Percentiles rank a stretch among this genome's conserved stretches.
phyloP scores from a whole-genome alignment of 192 early-diverging fungal genomes.

The Coemansia aciculifera region DNA sequence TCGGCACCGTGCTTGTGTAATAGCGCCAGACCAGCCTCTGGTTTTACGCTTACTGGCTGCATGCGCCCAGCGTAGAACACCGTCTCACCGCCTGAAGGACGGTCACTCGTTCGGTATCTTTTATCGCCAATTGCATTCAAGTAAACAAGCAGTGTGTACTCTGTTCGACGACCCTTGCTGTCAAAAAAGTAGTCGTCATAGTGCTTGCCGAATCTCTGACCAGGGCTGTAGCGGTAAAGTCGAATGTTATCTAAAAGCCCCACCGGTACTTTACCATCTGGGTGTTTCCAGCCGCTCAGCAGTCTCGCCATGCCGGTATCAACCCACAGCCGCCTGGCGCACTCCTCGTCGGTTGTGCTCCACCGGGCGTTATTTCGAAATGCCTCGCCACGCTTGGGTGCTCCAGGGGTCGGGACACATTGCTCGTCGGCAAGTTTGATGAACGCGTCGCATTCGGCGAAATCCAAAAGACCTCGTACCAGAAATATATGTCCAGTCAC shows the following conservation, averaged over 20 bases:
- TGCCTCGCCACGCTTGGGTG: conserved; percentile 60
- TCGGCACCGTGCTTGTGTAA: conserved; percentile 64
- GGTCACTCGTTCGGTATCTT: conserved; percentile 19
- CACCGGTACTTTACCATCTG: conserved; percentile 44
- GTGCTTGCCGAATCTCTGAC: conserved; percentile 61
- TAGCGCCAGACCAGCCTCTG: conserved; percentile 58
- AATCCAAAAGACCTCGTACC: conserved; percentile 22
- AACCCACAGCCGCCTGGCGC: conserved; percentile 57
- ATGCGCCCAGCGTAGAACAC: conserved; percentile 58
- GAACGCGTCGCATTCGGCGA: conserved; percentile 42
- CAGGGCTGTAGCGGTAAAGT: conserved; percentile 63
- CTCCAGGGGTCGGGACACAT: conserved; percentile 29
- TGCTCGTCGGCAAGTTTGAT: conserved; percentile 42
- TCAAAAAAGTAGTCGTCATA: conserved; percentile 63
- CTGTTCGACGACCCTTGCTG: conserved; percentile 50
- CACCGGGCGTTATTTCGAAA: conserved; percentile 64
- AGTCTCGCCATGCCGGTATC: conserved; percentile 42
- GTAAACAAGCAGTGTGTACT: conserved; percentile 63
- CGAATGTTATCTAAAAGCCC: conserved; percentile 60
- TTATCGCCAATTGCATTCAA: conserved; percentile 54
- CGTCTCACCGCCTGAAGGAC: conserved; percentile 45
- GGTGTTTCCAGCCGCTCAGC: conserved; percentile 39
- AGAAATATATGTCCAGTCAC: conserved; percentile 46
- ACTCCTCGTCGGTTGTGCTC: conserved; percentile 46
- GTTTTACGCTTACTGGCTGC: conserved; percentile 56